phyloP scores from a whole-genome alignment of 1,139 yeast species.

The Pneumocystis murina region DNA sequence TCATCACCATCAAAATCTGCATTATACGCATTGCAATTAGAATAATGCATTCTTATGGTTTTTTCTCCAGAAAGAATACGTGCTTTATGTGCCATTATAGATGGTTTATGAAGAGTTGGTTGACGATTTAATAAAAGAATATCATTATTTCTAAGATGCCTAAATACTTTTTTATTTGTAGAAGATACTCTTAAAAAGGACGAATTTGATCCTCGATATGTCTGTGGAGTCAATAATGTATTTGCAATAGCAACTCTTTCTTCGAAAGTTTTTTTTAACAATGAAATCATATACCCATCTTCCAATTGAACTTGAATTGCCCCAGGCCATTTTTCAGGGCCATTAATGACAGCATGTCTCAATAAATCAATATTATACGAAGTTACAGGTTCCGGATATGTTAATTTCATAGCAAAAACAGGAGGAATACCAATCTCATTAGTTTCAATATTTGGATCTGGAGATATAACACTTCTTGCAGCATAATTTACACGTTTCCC shows the following conservation, averaged over 20 bases:
- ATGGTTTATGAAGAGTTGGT: conserved; percentile 96
- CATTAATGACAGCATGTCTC: conserved; percentile 90
- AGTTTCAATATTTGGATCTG: conserved; percentile 95
- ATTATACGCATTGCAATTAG: conserved; percentile 96
- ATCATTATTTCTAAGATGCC: conserved; percentile 90
- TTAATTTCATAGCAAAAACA: conserved; percentile 84
- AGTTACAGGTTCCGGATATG: conserved; percentile 99
- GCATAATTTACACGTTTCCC: conserved; percentile 99
- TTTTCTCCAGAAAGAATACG: conserved; percentile 95
- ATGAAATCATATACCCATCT: conserved; percentile 75
- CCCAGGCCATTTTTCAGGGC: conserved; percentile 98
- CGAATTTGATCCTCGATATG: conserved; percentile 24
- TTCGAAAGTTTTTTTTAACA: conserved; percentile 79
- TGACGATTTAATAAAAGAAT: conserved; percentile 97
- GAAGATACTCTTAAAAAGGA: conserved; percentile 26
- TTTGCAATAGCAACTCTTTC: conserved; percentile 95
- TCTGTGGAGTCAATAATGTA: conserved; percentile 73
- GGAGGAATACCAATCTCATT: conserved; percentile 99
- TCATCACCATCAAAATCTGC: conserved; percentile 99
- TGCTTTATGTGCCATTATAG: conserved; percentile 99
- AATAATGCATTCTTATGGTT: conserved; percentile 90
- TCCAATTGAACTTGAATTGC: conserved; percentile 93
- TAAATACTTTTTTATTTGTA: conserved; percentile 76
- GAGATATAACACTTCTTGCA: conserved; percentile 97
- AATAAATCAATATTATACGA: conserved; percentile 77